Conservation (phyloP, 192 early-diverging fungal genomes). For the Coemansia sp. region DNA sequence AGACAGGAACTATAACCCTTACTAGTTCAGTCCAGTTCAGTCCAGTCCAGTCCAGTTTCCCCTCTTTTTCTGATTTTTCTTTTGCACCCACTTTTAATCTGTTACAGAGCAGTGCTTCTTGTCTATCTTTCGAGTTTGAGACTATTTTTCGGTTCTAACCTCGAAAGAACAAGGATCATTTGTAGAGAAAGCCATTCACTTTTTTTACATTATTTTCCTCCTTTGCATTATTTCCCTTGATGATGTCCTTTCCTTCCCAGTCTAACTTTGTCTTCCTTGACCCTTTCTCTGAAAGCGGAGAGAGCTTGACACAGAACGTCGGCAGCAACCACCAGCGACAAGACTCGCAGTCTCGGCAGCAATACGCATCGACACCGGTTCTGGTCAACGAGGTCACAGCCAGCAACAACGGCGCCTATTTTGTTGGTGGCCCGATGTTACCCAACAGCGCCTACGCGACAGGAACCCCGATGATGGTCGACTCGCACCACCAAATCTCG, state of each 20-base stretch:
- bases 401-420: slow-evolving; percentile 21
- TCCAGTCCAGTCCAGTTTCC: too few relatives aligned
- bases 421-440: slow-evolving; percentile 20
- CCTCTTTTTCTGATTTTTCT: too few relatives aligned
- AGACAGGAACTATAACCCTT: not conserved
- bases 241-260: slow-evolving; percentile 38
- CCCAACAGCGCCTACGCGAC: slow-evolving; percentile 25
- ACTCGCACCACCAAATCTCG: slow-evolving; percentile 17
- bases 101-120: slow-evolving; percentile 3
- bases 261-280: slow-evolving; percentile 40
- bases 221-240: not conserved
- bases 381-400: slow-evolving; percentile 6
- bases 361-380: slow-evolving; percentile 20
- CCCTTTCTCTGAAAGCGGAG: slow-evolving; percentile 20
- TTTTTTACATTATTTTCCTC: slow-evolving; percentile 1
- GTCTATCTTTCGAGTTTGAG: not conserved
- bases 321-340: slow-evolving; percentile 14
- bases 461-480: slow-evolving; percentile 15
- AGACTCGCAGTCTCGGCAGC: slow-evolving; percentile 4
- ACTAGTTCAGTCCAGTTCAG: too few relatives aligned
- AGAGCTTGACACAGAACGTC: slow-evolving; percentile 8
- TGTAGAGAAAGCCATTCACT: not conserved
- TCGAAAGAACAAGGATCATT: slow-evolving; percentile 7
- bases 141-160: not conserved
- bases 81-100: not conserved